Evolutionary conservation across 106 monocot genomes (phyloP).

Genomic region (Cymbidium sinense): DNA sequence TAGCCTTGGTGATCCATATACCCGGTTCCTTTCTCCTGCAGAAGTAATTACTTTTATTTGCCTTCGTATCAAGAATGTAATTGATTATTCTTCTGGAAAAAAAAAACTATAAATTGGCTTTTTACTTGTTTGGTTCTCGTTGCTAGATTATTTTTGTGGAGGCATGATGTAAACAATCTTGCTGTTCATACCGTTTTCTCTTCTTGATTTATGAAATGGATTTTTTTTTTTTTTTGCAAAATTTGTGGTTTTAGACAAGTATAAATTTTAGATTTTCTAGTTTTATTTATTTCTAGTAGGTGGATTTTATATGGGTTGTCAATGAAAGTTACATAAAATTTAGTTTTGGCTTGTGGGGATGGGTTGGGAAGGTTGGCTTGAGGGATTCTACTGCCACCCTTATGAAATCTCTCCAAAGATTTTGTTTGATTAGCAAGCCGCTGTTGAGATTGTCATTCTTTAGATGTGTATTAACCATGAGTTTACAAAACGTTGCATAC

Average conservation of each 20-base stretch:
- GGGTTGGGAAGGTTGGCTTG: background rate
- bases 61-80: background rate
- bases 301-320: background rate
- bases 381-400: background rate
- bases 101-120: background rate
- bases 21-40: slow-evolving; percentile 73
- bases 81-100: background rate
- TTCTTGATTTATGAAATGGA: background rate
- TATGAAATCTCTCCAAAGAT: background rate
- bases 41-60: slow-evolving; percentile 47
- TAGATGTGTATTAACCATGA: no score
- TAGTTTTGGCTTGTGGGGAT: background rate
- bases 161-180: background rate
- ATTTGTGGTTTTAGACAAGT: no score
- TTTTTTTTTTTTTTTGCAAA: background rate
- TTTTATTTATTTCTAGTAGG: no score
- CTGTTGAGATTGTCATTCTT: no score
- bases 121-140: background rate
- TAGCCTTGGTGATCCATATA: slow-evolving; percentile 81
- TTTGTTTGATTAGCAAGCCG: no score
- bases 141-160: background rate
- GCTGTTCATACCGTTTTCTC: background rate
- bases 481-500: no score
- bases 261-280: no score
- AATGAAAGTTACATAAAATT: background rate